Percentiles rank a stretch among this genome's conserved stretches.
These are phyloP conservation scores for Yarrowia sp. DNA, from an alignment of 805 yeast genomes.

Conservation along the genomic window DNA sequence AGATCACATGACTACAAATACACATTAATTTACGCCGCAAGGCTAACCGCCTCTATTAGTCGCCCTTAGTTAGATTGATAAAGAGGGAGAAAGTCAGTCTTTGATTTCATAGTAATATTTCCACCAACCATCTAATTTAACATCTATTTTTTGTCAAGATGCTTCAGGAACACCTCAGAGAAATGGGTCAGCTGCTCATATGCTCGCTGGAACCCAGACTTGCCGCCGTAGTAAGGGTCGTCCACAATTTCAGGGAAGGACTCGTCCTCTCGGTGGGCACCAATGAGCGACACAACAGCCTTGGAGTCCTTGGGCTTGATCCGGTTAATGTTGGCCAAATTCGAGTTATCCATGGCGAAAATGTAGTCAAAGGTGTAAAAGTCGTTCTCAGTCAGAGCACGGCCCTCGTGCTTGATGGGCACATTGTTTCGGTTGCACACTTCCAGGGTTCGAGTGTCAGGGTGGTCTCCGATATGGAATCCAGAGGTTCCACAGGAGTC, in stretches of 20 bases:
- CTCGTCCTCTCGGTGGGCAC: slow-evolving; percentile 66
- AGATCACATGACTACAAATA: background rate
- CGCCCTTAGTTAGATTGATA: too few species aligned
- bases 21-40: background rate
- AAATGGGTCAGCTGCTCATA: slow-evolving; percentile 74
- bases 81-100: too few species aligned
- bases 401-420: slow-evolving; percentile 71
- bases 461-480: slow-evolving; percentile 77
- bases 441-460: slow-evolving; percentile 69
- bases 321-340: slow-evolving; percentile 30
- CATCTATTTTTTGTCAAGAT: slow-evolving; percentile 24
- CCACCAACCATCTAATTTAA: background rate
- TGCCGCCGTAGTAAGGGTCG: slow-evolving; percentile 93
- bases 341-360: slow-evolving; percentile 44
- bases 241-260: slow-evolving; percentile 58
- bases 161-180: slow-evolving; percentile 60
- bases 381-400: slow-evolving; percentile 73
- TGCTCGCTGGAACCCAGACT: slow-evolving; percentile 74
- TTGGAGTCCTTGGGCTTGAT: slow-evolving; percentile 51
- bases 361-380: slow-evolving; percentile 53
- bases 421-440: slow-evolving; percentile 71
- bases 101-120: too few species aligned
- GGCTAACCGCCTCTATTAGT: background rate
- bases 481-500: slow-evolving; percentile 90
- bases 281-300: slow-evolving; percentile 62